Base-by-base conservation (phyloP, 345 rosid genomes). In the Salix caprea region DNA sequence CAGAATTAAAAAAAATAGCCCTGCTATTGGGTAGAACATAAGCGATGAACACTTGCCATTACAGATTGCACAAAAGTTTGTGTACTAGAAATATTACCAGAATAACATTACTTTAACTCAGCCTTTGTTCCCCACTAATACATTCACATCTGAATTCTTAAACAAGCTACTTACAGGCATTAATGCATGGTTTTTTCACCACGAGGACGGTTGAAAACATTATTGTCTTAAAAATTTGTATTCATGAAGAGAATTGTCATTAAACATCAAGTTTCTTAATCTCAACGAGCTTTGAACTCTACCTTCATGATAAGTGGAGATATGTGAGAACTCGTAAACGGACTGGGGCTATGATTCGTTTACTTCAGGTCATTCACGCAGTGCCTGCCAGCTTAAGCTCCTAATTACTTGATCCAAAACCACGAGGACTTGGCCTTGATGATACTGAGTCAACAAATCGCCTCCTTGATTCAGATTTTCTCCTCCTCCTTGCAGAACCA, bases 401-500 rank as follows among this genome's bases (percentile, higher is more conserved):
- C 48, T 88, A 89, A 70, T 81, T 88, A 72, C 85, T 82, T 74
- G 90, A 86, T 54, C 98, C 96, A 16, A 93, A 93, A 36, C 94
- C 98, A 67, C 90, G 94, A 52, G 99, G 97, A 78, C 88, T 82
- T 10, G 94, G 90, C 74, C 87, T 87, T 26, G 88, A 34, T 4
- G 97, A 82, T 65, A 85, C 69, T 0, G 91, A 83, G 70, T 88
- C 92, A 30, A 82, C 90, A 74, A 93, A 90, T 70, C 83, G 85
- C 85, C 79, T 89, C 82, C 92, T 91, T 28, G 91, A 89, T 19
- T 84, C 94, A 0, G 92, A 77, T 84, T 71, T 91, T 73, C 87
- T 90, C 87, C 81, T 91, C 84, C 97, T 93, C 81, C 94, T 89
- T 21, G 94, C 99, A 32, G 96, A 88, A 74, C 99, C 96, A 67